Base-by-base conservation (phyloP, 2,329 filamentous ascomycete species). In the Clarireedia hainanense region DNA sequence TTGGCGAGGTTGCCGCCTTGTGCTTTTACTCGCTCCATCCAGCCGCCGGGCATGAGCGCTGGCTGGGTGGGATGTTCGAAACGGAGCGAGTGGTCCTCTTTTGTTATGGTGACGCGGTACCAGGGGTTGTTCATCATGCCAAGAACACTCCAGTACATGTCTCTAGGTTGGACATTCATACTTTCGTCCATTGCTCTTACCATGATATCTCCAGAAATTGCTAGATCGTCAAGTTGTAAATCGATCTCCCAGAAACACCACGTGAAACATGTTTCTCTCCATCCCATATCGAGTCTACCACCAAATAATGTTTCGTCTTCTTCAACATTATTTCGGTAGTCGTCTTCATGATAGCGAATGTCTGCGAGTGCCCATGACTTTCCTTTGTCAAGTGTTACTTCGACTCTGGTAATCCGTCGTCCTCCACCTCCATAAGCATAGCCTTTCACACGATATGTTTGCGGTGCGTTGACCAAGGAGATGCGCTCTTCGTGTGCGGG, bases 71-170 rank as follows among this genome's bases (percentile, higher is more conserved):
- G 91, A 64, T 96, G 91, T 69, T 96, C 91, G 63, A 96, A 96
- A 5, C 81, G 78, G 43, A 96, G 72, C 6, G 67, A 71, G 15
- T 80, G 75, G 0, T 76, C 77, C 58, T 91, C 84, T 55, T 84
- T 84, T 52, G 83, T 80, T 54, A 96, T 87, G 2, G 84, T 81
- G 1, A 96, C 80, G 5, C 91, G 80, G 70, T 87, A 96, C 91
- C 91, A 96, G 0, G 89, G 88, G 64, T 96, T 96, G 72, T 96
- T 96, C 91, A 96, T 96, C 91, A 96, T 96, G 0, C 91, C 91
- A 40, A 96, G 74, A 2, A 95, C 90, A 58, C 84, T 91, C 91
- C 91, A 96, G 73, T 96, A 96, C 89, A 96, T 94, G 65, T 96
- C 91, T 59, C 89, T 80, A 4, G 91, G 91, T 68, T 95, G 90